These are phyloP conservation scores for Calonectria honghensis DNA, from an alignment of 2,329 filamentous ascomycete genomes.

Conservation along the genomic window DNA sequence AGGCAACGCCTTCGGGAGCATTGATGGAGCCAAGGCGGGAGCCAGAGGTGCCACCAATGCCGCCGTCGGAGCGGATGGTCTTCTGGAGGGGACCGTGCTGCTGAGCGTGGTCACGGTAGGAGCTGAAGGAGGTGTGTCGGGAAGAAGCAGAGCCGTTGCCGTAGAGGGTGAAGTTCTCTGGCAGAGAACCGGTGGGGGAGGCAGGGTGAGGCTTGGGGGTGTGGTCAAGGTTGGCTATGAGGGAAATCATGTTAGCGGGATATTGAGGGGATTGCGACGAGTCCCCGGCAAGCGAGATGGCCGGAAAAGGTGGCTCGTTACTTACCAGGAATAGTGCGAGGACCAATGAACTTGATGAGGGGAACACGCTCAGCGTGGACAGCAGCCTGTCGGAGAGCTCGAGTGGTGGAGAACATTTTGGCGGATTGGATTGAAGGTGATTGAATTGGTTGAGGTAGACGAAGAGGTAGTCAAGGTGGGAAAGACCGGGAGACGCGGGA, in stretches of 20 bases:
- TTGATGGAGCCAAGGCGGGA: slow-evolving; percentile 82
- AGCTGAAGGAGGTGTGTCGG: slow-evolving; percentile 79
- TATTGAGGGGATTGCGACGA: slow-evolving; percentile 12
- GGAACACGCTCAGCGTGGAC: slow-evolving; percentile 76
- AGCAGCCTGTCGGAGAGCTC: slow-evolving; percentile 75
- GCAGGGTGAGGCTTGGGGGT: slow-evolving; percentile 83
- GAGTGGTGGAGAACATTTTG: slow-evolving; percentile 74
- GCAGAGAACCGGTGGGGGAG: slow-evolving; percentile 79
- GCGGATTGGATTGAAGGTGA: slow-evolving; percentile 35
- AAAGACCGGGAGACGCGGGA: slow-evolving; percentile 40
- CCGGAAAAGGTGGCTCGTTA: slow-evolving; percentile 34
- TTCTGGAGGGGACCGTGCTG: slow-evolving; percentile 85
- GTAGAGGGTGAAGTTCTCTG: slow-evolving; percentile 67
- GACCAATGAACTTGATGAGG: slow-evolving; percentile 78
- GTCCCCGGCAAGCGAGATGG: slow-evolving; percentile 12
- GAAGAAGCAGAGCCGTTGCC: slow-evolving; percentile 59
- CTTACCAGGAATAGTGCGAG: slow-evolving; percentile 75
- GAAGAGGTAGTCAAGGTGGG: slow-evolving; percentile 27
- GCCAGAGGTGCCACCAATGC: slow-evolving; percentile 79
- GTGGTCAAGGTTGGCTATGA: slow-evolving; percentile 81
- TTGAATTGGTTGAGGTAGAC: slow-evolving; percentile 38
- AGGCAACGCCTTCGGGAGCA: slow-evolving; percentile 84
- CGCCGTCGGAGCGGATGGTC: slow-evolving; percentile 65
- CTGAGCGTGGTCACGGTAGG: slow-evolving; percentile 85
- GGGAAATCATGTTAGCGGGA: slow-evolving; percentile 45